Evolutionary conservation across 2,329 filamentous ascomycete species (phyloP), one percentile per base, ranked within the genome.

Genomic region (Aspergillus ochraceoroseus): DNA sequence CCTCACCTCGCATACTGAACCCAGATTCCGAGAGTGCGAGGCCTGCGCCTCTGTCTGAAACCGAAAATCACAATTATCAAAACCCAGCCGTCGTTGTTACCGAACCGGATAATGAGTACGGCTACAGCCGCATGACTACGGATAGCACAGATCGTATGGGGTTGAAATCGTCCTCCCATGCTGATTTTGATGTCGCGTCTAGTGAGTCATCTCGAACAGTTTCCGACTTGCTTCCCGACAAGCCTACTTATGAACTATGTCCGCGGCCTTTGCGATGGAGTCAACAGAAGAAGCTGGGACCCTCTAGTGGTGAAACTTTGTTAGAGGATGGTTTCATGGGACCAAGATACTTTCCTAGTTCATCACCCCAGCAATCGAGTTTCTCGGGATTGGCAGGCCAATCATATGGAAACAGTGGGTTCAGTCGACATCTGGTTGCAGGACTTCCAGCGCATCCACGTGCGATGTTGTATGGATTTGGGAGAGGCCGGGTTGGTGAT

Each of bases 191-290:
- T 20, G 46, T 41, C 8, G 63, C 63, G 11, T 55, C 59, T 11
- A 66, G 57, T 26, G 51, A 57, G 14, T 51, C 56, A 1, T 64
- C 67, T 5, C 55, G 59, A 18, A 67, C 63, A 12, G 44, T 62
- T n/a, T 63, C 65, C 13, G 59, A 60, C 29, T 50, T 68, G 9
- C 49, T 67, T 5, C 64, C 65, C 2, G 58, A 63, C 29, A 56
- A 57, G 18, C 56, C 58, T n/a, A 41, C 47, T 29, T 56, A 58
- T 44, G 54, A 53, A 12, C 43, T 67, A 12, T 64, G 61, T 42
- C 67, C 68, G 17, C 58, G 63, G 17, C 66, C 63, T 13, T 49
- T 69, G n/a, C 55, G 55, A 30, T 53, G 58, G 44, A 58, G 51
- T 26, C 55, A 56, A 26, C 53, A 51, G 8, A 48, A 44, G 15